These are phyloP conservation scores for Angomonas deanei DNA, from an alignment of 208 protist genomes.

Conservation along the genomic window DNA sequence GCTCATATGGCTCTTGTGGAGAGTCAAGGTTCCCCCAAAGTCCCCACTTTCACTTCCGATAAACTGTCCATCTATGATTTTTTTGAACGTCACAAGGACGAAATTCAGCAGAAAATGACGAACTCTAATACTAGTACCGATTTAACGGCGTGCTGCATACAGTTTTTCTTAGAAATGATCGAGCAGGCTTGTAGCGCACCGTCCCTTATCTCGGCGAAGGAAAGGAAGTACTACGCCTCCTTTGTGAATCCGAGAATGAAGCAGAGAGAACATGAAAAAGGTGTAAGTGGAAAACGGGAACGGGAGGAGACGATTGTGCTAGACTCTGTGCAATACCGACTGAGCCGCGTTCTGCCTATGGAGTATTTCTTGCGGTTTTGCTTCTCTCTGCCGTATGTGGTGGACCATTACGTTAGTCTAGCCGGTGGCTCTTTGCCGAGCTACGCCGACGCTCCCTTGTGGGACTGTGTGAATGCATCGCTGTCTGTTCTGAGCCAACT, in stretches of 20 bases:
- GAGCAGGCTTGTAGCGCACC: constrained; percentile 69
- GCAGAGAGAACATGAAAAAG: neutral
- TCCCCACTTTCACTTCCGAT: constrained; percentile 29
- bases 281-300: neutral
- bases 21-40: constrained; percentile 33
- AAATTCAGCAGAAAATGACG: constrained; percentile 12
- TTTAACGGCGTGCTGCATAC: constrained; percentile 36
- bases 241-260: neutral
- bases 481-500: constrained; percentile 38
- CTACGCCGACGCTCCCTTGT: constrained; percentile 52
- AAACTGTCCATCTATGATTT: constrained; percentile 46
- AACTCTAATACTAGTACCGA: constrained; percentile 20
- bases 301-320: neutral
- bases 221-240: constrained; percentile 18
- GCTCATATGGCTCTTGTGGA: constrained; percentile 58
- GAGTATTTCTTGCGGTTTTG: constrained; percentile 82
- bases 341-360: constrained; percentile 38
- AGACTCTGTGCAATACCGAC: neutral
- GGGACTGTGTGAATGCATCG: constrained; percentile 53
- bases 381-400: constrained; percentile 58
- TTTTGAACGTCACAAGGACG: constrained; percentile 29
- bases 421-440: constrained; percentile 48
- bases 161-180: constrained; percentile 57
- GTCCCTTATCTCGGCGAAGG: constrained; percentile 54
- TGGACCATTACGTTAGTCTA: constrained; percentile 81